Evolutionary conservation across 257 asterid genomes (phyloP).

Genomic region (Coffea canephora): DNA sequence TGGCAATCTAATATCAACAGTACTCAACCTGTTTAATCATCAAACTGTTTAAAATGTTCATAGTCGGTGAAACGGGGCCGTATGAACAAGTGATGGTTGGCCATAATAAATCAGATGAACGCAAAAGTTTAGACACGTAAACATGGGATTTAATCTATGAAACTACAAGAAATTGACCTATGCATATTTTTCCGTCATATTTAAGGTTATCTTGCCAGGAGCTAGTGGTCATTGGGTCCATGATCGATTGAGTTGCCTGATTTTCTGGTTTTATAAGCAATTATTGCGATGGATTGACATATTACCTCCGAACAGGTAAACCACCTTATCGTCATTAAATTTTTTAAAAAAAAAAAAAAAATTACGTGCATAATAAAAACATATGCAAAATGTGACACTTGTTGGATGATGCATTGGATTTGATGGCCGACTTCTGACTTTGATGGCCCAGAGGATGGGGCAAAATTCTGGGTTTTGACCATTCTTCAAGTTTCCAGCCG

Average conservation of each 20-base stretch:
- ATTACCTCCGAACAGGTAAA: conserved; percentile 8
- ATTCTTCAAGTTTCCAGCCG: background rate
- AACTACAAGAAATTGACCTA: conserved; percentile 11
- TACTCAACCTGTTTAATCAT: background rate
- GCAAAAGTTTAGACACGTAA: conserved; percentile 30
- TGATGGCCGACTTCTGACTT: conserved; percentile 15
- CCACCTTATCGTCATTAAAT: background rate
- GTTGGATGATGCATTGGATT: conserved; percentile 9
- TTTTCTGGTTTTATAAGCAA: conserved; percentile 18
- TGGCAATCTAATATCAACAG: background rate
- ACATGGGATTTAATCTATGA: conserved; percentile 17
- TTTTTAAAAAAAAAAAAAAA: background rate
- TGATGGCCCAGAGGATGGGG: background rate
- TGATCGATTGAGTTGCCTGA: background rate
- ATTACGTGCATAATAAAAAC: background rate
- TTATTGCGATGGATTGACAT: background rate
- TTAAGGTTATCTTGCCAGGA: conserved; percentile 37
- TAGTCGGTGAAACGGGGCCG: conserved; percentile 26
- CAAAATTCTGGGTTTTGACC: background rate
- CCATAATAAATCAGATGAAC: conserved; percentile 24
- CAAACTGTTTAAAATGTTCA: background rate
- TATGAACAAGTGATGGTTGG: conserved; percentile 36
- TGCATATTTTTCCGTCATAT: conserved; percentile 10
- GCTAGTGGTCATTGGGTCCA: conserved; percentile 22
- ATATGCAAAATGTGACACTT: conserved; percentile 17